Evolutionary conservation across 1,139 yeast genomes (phyloP).

Genomic region (Taphrina populina): DNA sequence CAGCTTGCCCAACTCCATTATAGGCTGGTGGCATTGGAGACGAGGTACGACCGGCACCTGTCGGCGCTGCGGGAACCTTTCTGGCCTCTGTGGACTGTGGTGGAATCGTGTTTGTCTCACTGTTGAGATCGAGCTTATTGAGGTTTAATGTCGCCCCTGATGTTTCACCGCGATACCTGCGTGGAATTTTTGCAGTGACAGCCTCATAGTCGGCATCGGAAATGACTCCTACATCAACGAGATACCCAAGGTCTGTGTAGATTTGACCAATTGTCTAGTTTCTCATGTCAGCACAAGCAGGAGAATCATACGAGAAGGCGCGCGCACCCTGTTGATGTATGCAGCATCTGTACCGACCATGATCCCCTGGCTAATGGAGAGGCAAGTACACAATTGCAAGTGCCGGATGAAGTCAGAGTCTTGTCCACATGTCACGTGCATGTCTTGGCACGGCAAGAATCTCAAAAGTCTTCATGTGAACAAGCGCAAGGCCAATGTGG

Average conservation of each 20-base stretch:
- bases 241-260: constrained; percentile 64
- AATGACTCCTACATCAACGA: constrained; percentile 73
- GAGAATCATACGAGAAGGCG: background rate
- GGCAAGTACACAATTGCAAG: too few species aligned
- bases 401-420: too few species aligned
- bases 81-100: constrained; percentile 38
- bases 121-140: constrained; percentile 15
- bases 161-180: constrained; percentile 36
- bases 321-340: constrained; percentile 12
- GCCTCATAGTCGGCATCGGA: constrained; percentile 58
- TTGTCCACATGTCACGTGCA: too few species aligned
- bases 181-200: constrained; percentile 58
- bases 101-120: constrained; percentile 41
- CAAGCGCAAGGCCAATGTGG: too few species aligned
- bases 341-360: constrained; percentile 16
- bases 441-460: too few species aligned
- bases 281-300: too few species aligned
- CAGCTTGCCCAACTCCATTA: constrained; percentile 35
- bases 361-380: too few species aligned
- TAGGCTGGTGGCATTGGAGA: constrained; percentile 30
- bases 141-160: constrained; percentile 56
- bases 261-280: constrained; percentile 12
- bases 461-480: too few species aligned
- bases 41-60: constrained; percentile 38
- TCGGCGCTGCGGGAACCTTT: constrained; percentile 41